Conservation (phyloP, 768 basidiomycete genomes). For the Terana coerulea region DNA sequence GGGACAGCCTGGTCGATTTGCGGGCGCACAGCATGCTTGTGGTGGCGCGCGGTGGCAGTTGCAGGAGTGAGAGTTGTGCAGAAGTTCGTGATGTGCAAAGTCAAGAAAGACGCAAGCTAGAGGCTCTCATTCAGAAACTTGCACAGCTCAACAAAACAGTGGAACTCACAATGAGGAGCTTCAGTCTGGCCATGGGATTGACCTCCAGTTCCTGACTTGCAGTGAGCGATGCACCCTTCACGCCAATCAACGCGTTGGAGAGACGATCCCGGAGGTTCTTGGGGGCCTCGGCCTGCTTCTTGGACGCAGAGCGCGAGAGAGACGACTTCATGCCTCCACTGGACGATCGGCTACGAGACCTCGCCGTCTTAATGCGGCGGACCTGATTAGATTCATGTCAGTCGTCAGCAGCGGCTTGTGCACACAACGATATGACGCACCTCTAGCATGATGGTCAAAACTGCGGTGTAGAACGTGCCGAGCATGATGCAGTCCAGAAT, state of each 20-base stretch:
- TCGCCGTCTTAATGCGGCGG: conserved; percentile 63
- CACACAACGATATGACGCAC: conserved; percentile 37
- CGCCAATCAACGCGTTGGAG: conserved; percentile 35
- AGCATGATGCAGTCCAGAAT: conserved; percentile 84
- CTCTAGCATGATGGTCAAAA: conserved; percentile 95
- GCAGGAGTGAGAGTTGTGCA: conserved; percentile 82
- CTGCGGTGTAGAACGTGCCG: conserved; percentile 85
- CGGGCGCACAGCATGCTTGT: conserved; percentile 26
- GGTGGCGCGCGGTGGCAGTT: conserved; percentile 47
- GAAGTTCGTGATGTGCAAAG: conserved; percentile 88
- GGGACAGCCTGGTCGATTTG: conserved; percentile 20
- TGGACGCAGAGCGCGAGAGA: neutral
- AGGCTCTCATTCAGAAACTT: neutral
- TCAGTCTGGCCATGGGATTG: conserved; percentile 84
- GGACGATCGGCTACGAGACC: conserved; percentile 35
- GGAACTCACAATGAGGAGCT: conserved; percentile 74
- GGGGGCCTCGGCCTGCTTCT: conserved; percentile 1
- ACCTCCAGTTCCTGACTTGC: conserved; percentile 48
- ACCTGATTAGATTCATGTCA: conserved; percentile 40
- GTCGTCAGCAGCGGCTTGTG: conserved; percentile 1
- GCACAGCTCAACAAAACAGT: conserved; percentile 1
- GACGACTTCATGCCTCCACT: conserved; percentile 9
- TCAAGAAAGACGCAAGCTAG: conserved; percentile 86
- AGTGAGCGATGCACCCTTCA: conserved; percentile 46
- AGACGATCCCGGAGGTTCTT: conserved; percentile 27